These are phyloP conservation scores for Hortiboletus campestris DNA, from an alignment of 768 basidiomycete species.

Conservation along the genomic window DNA sequence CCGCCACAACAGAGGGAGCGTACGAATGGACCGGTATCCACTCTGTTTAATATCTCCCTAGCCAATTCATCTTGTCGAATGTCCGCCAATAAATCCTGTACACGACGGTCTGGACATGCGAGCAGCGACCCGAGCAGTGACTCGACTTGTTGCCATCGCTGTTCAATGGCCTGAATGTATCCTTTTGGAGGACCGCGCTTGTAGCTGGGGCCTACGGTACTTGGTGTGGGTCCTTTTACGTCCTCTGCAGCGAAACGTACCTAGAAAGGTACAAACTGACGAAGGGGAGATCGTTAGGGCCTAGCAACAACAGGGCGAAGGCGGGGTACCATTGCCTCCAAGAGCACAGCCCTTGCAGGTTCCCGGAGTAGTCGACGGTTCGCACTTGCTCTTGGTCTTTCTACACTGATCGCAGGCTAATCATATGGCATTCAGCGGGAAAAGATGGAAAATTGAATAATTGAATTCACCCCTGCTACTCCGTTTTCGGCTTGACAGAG, in stretches of 20 bases:
- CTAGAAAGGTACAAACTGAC: slow-evolving; percentile 65
- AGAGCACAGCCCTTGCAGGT: slow-evolving; percentile 64
- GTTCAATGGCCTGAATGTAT: slow-evolving; percentile 91
- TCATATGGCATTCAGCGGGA: slow-evolving; percentile 12
- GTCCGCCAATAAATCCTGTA: slow-evolving; percentile 60
- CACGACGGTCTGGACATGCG: slow-evolving; percentile 64
- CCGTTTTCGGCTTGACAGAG: slow-evolving; percentile 49
- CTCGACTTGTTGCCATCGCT: slow-evolving; percentile 89
- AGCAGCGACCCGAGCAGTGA: slow-evolving; percentile 82
- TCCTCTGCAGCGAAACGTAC: slow-evolving; percentile 29
- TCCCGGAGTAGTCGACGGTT: slow-evolving; percentile 48
- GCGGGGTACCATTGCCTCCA: slow-evolving; percentile 48
- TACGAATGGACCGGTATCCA: slow-evolving; percentile 80
- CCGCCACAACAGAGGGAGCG: slow-evolving; percentile 20
- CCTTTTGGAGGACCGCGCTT: slow-evolving; percentile 87
- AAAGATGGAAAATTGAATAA: slow-evolving; percentile 3
- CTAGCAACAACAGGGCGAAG: background rate
- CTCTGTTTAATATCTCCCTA: slow-evolving; percentile 69
- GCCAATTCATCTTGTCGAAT: slow-evolving; percentile 73
- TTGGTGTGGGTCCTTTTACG: background rate
- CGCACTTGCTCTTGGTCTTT: slow-evolving; percentile 87
- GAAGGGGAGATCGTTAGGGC: slow-evolving; percentile 19
- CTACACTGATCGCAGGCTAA: slow-evolving; percentile 85
- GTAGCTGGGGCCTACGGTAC: slow-evolving; percentile 62
- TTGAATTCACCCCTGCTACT: slow-evolving; percentile 57